A percentile compares a stretch with the other conserved stretches of the same genome.
phyloP scores from a whole-genome alignment of 257 asterid species.

The Knoxia roxburghii region DNA sequence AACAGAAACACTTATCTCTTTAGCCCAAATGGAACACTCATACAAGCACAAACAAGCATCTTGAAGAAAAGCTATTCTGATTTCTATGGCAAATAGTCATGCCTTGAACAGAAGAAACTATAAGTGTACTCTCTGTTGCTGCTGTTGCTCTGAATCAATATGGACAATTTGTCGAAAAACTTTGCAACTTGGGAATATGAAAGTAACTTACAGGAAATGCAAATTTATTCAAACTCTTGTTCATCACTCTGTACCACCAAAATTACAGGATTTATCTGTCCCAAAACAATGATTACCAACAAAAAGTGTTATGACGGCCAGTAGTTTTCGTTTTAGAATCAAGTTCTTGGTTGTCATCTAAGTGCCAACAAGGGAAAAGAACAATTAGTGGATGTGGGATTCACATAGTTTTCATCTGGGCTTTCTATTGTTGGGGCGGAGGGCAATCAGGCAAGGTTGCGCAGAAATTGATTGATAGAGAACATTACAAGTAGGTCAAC shows the following conservation, averaged over 20 bases:
- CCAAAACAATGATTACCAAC: neutral
- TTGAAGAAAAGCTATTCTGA: neutral
- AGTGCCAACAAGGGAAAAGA: neutral
- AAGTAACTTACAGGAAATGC: neutral
- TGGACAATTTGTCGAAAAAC: too few species aligned
- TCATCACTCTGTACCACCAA: neutral
- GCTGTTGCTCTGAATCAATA: neutral
- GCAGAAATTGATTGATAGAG: neutral
- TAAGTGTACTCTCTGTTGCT: neutral
- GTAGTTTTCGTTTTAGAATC: neutral
- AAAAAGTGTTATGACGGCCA: neutral
- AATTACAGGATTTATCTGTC: neutral
- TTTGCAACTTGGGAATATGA: neutral
- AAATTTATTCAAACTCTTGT: neutral
- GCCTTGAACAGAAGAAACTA: neutral
- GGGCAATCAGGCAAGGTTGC: too few species aligned
- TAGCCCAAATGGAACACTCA: conserved; percentile 1
- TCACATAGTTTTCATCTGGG: neutral
- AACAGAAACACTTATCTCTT: neutral
- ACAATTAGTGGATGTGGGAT: neutral
- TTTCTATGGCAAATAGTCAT: neutral
- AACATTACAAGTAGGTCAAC: neutral
- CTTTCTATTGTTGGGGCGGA: neutral
- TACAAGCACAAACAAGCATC: neutral
- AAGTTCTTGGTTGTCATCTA: neutral